phyloP scores from a whole-genome alignment of 1,284 basidiomycete species.

The Moniliella sp. region DNA sequence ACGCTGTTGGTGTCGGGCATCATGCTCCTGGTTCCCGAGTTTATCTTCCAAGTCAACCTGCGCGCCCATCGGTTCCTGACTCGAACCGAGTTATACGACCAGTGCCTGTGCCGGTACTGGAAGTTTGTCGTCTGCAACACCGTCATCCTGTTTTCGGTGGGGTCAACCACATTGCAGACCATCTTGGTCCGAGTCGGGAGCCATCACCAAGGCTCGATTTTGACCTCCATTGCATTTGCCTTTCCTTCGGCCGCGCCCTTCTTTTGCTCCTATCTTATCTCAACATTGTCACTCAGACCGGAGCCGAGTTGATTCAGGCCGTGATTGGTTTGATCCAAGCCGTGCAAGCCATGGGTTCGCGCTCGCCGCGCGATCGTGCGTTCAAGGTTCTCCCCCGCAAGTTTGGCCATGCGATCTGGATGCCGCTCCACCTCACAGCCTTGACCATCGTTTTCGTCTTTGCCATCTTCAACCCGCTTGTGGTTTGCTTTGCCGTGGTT shows the following conservation, averaged over 20 bases:
- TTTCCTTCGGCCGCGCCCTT: slow-evolving; percentile 69
- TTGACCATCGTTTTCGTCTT: slow-evolving; percentile 58
- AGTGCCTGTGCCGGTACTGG: slow-evolving; percentile 65
- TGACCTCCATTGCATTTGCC: slow-evolving; percentile 45
- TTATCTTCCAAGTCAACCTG: slow-evolving; percentile 48
- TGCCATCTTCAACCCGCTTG: slow-evolving; percentile 50
- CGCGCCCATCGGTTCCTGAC: slow-evolving; percentile 69
- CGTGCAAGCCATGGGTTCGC: slow-evolving; percentile 36
- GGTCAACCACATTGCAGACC: slow-evolving; percentile 47
- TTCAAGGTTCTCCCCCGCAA: slow-evolving; percentile 55
- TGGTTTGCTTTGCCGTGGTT: slow-evolving; percentile 36
- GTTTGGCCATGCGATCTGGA: slow-evolving; percentile 53
- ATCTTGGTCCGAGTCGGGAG: slow-evolving; percentile 13
- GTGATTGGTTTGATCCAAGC: slow-evolving; percentile 25
- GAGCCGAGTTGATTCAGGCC: slow-evolving; percentile 29
- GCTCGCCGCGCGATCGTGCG: slow-evolving; percentile 55
- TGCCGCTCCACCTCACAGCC: slow-evolving; percentile 58
- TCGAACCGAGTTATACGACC: slow-evolving; percentile 59
- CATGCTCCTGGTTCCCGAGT: slow-evolving; percentile 46
- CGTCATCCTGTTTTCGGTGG: slow-evolving; percentile 70
- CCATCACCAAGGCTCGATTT: slow-evolving; percentile 7
- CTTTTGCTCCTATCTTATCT: slow-evolving; percentile 42
- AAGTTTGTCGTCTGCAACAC: slow-evolving; percentile 45
- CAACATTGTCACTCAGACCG: slow-evolving; percentile 23
- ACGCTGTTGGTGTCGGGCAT: slow-evolving; percentile 35